These are phyloP conservation scores for Pseudocercospora fijiensis DNA, from an alignment of 2,329 filamentous ascomycete species.

Conservation along the genomic window DNA sequence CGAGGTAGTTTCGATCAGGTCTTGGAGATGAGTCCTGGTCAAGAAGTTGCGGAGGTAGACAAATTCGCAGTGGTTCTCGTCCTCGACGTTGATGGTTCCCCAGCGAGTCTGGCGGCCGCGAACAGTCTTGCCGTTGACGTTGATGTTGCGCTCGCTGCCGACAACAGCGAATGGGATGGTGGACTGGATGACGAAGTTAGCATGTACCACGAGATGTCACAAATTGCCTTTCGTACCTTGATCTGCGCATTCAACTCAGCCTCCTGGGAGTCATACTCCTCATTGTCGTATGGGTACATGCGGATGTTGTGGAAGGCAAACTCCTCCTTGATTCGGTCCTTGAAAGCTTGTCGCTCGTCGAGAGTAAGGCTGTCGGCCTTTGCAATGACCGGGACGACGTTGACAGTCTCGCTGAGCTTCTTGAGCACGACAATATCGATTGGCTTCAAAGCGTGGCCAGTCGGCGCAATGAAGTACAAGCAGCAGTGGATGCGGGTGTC, in stretches of 20 bases:
- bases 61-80: constrained; percentile 99
- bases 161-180: constrained; percentile 97
- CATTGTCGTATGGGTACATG: constrained; percentile 99
- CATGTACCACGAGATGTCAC: background rate
- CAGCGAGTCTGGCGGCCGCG: constrained; percentile 93
- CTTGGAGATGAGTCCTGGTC: constrained; percentile 95
- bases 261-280: constrained; percentile 97
- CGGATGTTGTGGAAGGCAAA: constrained; percentile 99
- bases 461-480: constrained; percentile 99
- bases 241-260: constrained; percentile 89
- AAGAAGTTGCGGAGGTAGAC: constrained; percentile 98
- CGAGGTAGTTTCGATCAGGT: constrained; percentile 97
- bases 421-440: constrained; percentile 99
- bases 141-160: constrained; percentile 96
- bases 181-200: constrained; percentile 56
- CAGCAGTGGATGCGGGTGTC: constrained; percentile 99
- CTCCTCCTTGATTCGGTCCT: constrained; percentile 98
- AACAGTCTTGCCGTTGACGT: constrained; percentile 95
- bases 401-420: constrained; percentile 99
- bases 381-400: constrained; percentile 97
- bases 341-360: constrained; percentile 94
- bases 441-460: constrained; percentile 95
- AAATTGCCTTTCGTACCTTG: constrained; percentile 63
- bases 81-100: constrained; percentile 99
- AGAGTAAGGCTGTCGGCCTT: constrained; percentile 96